Conservation (phyloP, 345 rosid genomes). For the Capsella bursapastoris region DNA sequence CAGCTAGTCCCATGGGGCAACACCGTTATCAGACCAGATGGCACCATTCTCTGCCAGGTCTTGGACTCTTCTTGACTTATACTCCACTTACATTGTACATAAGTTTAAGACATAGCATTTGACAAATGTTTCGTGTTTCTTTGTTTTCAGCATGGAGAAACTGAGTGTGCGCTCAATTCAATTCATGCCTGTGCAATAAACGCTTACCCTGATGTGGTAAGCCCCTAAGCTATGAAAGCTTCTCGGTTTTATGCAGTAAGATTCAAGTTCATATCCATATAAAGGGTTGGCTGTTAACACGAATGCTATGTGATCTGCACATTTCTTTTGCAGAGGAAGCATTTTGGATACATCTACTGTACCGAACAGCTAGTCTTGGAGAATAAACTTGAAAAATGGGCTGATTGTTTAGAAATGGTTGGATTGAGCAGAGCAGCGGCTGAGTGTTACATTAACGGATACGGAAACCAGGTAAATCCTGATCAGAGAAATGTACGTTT, state of each 20-base stretch:
- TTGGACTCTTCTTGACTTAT: slow-evolving; percentile 25
- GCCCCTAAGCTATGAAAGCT: slow-evolving; percentile 14
- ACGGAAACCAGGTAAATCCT: slow-evolving; percentile 55
- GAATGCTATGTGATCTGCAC: background rate
- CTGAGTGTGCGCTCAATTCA: slow-evolving; percentile 59
- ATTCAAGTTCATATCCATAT: background rate
- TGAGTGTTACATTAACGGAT: slow-evolving; percentile 61
- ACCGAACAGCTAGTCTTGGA: slow-evolving; percentile 53
- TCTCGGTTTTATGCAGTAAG: background rate
- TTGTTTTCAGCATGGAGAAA: slow-evolving; percentile 59
- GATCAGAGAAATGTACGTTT: background rate
- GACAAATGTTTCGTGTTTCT: background rate
- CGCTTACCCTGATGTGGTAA: slow-evolving; percentile 62
- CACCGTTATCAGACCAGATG: slow-evolving; percentile 46
- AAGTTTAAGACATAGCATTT: background rate
- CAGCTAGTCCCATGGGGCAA: slow-evolving; percentile 89
- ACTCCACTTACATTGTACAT: slow-evolving; percentile 3
- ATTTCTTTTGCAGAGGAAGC: slow-evolving; percentile 50
- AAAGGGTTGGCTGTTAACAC: background rate
- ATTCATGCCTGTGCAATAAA: slow-evolving; percentile 64
- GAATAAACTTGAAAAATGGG: slow-evolving; percentile 53
- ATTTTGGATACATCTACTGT: slow-evolving; percentile 60
- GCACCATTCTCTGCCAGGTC: slow-evolving; percentile 76
- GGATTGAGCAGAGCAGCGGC: slow-evolving; percentile 50
- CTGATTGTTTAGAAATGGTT: slow-evolving; percentile 52